These are phyloP conservation scores for Thymus quinquecostatus DNA, from an alignment of 257 asterid species.

Conservation along the genomic window DNA sequence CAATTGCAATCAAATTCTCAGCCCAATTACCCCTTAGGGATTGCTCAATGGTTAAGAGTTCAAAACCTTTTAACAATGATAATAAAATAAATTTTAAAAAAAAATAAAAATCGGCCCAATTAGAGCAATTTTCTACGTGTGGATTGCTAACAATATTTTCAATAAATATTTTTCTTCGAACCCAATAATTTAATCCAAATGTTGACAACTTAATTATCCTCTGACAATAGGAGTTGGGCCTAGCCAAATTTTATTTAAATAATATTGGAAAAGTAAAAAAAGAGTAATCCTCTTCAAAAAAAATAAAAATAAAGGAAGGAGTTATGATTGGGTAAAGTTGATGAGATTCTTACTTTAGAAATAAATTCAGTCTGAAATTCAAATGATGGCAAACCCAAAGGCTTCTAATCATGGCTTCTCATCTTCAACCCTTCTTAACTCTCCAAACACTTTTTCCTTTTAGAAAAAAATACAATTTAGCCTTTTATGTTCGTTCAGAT, in stretches of 20 bases:
- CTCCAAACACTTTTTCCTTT: neutral
- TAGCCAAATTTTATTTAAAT: constrained; percentile 30
- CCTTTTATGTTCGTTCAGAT: no score
- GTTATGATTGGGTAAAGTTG: constrained; percentile 39
- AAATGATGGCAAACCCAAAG: constrained; percentile 65
- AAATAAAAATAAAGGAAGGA: constrained; percentile 21
- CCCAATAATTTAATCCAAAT: constrained; percentile 21
- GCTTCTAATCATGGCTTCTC: constrained; percentile 49
- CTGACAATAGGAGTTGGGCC: constrained; percentile 38
- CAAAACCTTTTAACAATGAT: no score
- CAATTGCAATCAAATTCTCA: no score
- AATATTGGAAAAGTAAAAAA: constrained; percentile 19
- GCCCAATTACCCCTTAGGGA: no score
- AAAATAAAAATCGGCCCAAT: no score
- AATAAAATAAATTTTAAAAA: no score
- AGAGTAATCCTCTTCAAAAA: constrained; percentile 23
- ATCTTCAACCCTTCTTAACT: constrained; percentile 34
- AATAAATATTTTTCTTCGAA: neutral
- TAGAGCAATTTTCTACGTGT: no score
- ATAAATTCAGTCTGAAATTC: constrained; percentile 44
- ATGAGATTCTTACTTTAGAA: constrained; percentile 41
- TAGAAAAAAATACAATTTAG: no score
- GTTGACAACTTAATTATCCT: constrained; percentile 41
- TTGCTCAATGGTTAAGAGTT: no score
- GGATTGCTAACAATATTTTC: neutral